These are phyloP conservation scores for Ophioceras dolichostomum DNA, from an alignment of 2,329 filamentous ascomycete genomes.

Conservation along the genomic window DNA sequence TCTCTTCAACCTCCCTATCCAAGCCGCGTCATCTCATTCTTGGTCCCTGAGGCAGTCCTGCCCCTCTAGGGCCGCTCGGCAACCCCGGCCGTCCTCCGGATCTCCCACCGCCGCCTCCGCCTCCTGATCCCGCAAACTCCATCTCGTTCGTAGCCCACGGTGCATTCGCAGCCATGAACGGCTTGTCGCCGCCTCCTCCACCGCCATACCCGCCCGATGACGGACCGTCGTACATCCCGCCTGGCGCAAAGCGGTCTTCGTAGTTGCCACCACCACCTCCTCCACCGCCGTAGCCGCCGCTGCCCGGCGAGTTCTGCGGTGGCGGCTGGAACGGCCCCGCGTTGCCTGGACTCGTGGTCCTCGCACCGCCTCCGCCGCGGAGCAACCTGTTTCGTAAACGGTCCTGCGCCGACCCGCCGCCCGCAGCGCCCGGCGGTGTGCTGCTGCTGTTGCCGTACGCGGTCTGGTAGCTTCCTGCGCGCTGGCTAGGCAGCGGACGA, in stretches of 20 bases:
- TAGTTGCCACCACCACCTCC: slow-evolving; percentile 22
- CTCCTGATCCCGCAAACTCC: slow-evolving; percentile 22
- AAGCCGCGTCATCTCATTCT: slow-evolving; percentile 31
- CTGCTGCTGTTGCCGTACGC: slow-evolving; percentile 19
- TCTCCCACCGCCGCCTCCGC: slow-evolving; percentile 13
- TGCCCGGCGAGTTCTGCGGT: slow-evolving; percentile 8
- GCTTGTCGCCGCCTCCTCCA: slow-evolving; percentile 21
- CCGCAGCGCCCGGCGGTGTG: slow-evolving; percentile 6
- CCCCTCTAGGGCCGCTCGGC: slow-evolving; percentile 19
- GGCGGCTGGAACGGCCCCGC: slow-evolving; percentile 35
- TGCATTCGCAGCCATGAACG: slow-evolving; percentile 31
- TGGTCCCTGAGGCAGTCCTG: slow-evolving; percentile 26
- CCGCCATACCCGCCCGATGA: slow-evolving; percentile 10
- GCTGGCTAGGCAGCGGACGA: slow-evolving; percentile 59
- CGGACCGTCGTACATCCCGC: slow-evolving; percentile 27
- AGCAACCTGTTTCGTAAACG: slow-evolving; percentile 70
- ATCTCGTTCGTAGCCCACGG: slow-evolving; percentile 32
- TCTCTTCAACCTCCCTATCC: too few relatives aligned
- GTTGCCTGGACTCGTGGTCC: slow-evolving; percentile 41
- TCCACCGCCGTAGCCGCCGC: slow-evolving; percentile 10
- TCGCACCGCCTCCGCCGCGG: slow-evolving; percentile 42
- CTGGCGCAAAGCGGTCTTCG: slow-evolving; percentile 33
- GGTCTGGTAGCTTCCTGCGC: slow-evolving; percentile 63
- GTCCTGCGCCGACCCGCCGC: slow-evolving; percentile 58
- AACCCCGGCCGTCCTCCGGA: slow-evolving; percentile 24